Evolutionary conservation across 176 grass and related monocot genomes (phyloP), one percentile per base, ranked within the genome.

Genomic region (Leersia perrieri): DNA sequence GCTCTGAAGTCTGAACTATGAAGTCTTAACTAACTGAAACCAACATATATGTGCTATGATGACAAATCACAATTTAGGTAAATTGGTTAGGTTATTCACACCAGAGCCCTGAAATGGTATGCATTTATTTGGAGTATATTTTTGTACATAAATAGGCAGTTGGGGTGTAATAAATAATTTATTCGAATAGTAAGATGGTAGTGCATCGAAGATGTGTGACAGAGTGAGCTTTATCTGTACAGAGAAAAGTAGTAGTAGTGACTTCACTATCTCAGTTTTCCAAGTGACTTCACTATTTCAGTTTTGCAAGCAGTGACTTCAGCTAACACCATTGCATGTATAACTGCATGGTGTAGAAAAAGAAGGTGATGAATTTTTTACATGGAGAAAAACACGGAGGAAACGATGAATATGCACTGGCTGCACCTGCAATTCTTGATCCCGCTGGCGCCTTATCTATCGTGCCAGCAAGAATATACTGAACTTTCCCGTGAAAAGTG

Each of bases 391-490:
- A 5, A 63, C 26, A n/a, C 5, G 66, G 31, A 14, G 26, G 25
- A n/a, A 70, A 63, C 33, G 36, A 23, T 68, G 86, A 66, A 32
- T 49, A 20, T 60, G 53, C 25, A 49, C 73, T 61, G 47, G 28
- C 15, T 63, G 82, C 65, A 7, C 36, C 70, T 65, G 41, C 40
- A 26, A 30, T 30, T 5, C 32, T 16, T 7, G 8, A 23, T 64
- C 36, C 9, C 71, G 60, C 33, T 5, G 58, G 10, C 38, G 27
- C 32, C 25, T 63, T 44, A 15, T 41, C 33, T 33, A 55, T 67
- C 74, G 34, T 66, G 33, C 35, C 14, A 74, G 20, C 70, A 47
- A 67, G 76, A 84, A 89, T 64, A 75, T 80, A 80, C 63, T 61
- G 20, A 73, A 47, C 51, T 80, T 89, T 84, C 11, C 33, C 3